Conservation (phyloP, 2,329 filamentous ascomycete genomes). For the Ceratocystis huliohia region DNA sequence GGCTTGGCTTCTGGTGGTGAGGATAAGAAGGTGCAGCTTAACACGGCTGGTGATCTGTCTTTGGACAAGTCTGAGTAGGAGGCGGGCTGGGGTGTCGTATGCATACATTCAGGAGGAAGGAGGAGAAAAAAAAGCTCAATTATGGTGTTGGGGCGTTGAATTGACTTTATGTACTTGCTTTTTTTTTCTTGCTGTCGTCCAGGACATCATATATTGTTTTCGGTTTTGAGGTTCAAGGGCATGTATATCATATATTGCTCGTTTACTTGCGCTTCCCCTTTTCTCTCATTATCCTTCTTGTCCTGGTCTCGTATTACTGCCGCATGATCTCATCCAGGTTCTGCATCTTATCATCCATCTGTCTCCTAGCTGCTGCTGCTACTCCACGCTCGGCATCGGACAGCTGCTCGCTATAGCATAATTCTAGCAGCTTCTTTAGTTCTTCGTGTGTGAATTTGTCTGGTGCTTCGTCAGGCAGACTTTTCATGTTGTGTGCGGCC, state of each 20-base stretch:
- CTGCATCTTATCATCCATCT: slow-evolving; percentile 57
- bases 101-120: background rate
- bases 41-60: slow-evolving; percentile 30
- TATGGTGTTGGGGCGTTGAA: slow-evolving; percentile 16
- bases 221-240: slow-evolving; percentile 7
- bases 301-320: slow-evolving; percentile 36
- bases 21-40: slow-evolving; percentile 90
- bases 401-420: slow-evolving; percentile 56
- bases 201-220: slow-evolving; percentile 12
- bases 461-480: slow-evolving; percentile 25
- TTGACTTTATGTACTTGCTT: slow-evolving; percentile 8
- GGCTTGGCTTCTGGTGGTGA: slow-evolving; percentile 87
- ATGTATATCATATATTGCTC: slow-evolving; percentile 16
- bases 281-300: background rate
- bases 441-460: slow-evolving; percentile 52
- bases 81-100: no score
- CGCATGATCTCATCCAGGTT: slow-evolving; percentile 60
- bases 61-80: slow-evolving; percentile 11
- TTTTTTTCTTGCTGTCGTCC: slow-evolving; percentile 3
- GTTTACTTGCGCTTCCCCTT: slow-evolving; percentile 5
- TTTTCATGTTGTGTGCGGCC: slow-evolving; percentile 40
- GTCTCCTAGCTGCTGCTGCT: slow-evolving; percentile 51
- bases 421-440: slow-evolving; percentile 51
- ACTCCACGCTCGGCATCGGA: slow-evolving; percentile 56
- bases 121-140: slow-evolving; percentile 8